Evolutionary conservation across 2,329 filamentous ascomycete species (phyloP).

Genomic region (Aspergillus novoparasiticus): DNA sequence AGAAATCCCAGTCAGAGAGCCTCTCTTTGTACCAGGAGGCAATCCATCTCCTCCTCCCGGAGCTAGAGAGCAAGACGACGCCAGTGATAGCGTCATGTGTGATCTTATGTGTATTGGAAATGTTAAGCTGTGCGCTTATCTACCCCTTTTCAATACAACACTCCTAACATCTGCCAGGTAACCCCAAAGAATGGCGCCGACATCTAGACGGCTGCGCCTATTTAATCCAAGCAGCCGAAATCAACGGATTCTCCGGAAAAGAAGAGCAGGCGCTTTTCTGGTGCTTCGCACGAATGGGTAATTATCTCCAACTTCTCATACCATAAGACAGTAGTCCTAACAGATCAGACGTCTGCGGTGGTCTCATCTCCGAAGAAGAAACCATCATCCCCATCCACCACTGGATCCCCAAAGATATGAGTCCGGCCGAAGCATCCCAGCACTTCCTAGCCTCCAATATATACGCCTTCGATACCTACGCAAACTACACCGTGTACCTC

Average conservation of each 20-base stretch:
- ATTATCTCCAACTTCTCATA: conserved; percentile 6
- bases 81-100: conserved; percentile 56
- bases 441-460: conserved; percentile 29
- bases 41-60: conserved; percentile 52
- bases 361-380: conserved; percentile 54
- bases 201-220: conserved; percentile 57
- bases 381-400: conserved; percentile 53
- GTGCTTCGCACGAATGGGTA: conserved; percentile 58
- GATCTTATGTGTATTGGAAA: conserved; percentile 57
- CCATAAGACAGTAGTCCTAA: neutral
- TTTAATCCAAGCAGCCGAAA: conserved; percentile 53
- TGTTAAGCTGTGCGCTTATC: conserved; percentile 47
- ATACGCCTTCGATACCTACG: conserved; percentile 49
- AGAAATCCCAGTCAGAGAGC: conserved; percentile 46
- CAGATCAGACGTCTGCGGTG: conserved; percentile 52
- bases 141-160: too few relatives aligned
- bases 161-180: conserved; percentile 16
- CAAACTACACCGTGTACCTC: conserved; percentile 55
- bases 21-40: conserved; percentile 55
- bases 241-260: conserved; percentile 55
- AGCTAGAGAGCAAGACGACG: conserved; percentile 50
- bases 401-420: conserved; percentile 44
- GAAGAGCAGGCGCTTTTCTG: conserved; percentile 57
- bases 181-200: conserved; percentile 53
- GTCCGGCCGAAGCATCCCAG: conserved; percentile 23